Base-by-base conservation (phyloP, 805 yeast genomes). In the Teunomyces stri region DNA sequence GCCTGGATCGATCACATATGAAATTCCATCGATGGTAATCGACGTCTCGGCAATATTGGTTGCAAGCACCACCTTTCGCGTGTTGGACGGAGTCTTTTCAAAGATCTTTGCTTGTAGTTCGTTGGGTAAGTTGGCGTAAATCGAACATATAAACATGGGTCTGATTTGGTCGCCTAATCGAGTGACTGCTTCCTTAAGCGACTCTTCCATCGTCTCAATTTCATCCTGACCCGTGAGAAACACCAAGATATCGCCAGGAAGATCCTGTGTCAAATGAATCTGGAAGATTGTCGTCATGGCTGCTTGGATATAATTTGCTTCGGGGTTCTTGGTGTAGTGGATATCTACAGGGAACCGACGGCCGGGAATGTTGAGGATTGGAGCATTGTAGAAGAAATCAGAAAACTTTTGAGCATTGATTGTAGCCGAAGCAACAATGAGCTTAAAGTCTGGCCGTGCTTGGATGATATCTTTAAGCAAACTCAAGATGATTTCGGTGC, bases 141-240 rank as follows among this genome's bases (percentile, higher is more conserved):
- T 90, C 0, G 97, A 96, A 42, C 96, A 81, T 0, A 92, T 74
- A 2, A 88, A 65, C 64, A 94, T 67, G 20, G 82, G 86, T 22
- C 73, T 78, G 53, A 82, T 76, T 46, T 74, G 76, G 2, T 75
- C 62, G 0, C 91, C 91, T 18, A 91, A 60, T 53, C 80, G 84
- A 6, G 66, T 66, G 38, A 80, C 69, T 0, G 92, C 84, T n/a
- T 86, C 91, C 5, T 74, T 65, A 16, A 91, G 62, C 42, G 79
- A 81, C 45, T 87, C 92, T 40, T 84, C 89, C 78, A 85, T 77
- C 2, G 81, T 74, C 57, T 94, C 98, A 49, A 94, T 94, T 59
- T 92, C 99, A 47, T 92, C 98, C 63, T 94, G 98, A 33, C 99
- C 99, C 0, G 98, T 94, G 43, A 92, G 66, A 63, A 92, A 92